Base-by-base conservation (phyloP, 305 asterid species). In the Fraxinus sp. region DNA sequence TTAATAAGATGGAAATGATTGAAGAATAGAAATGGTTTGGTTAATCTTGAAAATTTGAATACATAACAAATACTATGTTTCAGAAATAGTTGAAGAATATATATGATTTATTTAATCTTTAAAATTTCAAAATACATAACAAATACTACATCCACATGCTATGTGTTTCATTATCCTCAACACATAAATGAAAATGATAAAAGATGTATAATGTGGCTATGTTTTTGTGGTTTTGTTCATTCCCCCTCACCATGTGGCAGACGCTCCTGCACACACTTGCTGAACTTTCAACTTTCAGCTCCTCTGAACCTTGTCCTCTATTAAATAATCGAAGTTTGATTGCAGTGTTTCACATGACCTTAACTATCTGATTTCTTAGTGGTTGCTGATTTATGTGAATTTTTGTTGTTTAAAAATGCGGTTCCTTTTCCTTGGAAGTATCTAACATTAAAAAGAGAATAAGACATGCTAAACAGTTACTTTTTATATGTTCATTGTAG, bases 251-350 rank as follows among this genome's bases (percentile, higher is more conserved):
- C 80, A 14, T 37, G 41, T 30, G 71, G 72, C 14, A 24, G 32
- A 55, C 30, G 4, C 49, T 30, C n/a, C 14, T 32, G 46, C 66
- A 26, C 66, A 76, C 37, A 0, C 35, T 46, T 46, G 37, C 14
- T 30, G 68, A 76, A 76, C 35, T 13, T 41, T 76, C 64, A 3
- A 49, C 52, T 72, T 36, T 59, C 76, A 78, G 35, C 57, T 79
- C 74, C 70, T 78, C 24, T 72, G 55, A 9, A 37, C 57, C 72
- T 9, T 72, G 78, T 71, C 70, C 30, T 71, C 16, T 32, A 76
- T 41, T 70, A 76, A 76, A 41, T 46, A 24, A 76, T 44, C 2
- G 20, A 55, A 24, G 68, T 76, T 26, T 26, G 46, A 18, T 74
- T 74, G 62, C 36, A 76, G 41, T 70, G 75, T 46, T 13, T 44